Base-by-base conservation (phyloP, 352 stramenopile species). In the Phytophthora sp. region DNA sequence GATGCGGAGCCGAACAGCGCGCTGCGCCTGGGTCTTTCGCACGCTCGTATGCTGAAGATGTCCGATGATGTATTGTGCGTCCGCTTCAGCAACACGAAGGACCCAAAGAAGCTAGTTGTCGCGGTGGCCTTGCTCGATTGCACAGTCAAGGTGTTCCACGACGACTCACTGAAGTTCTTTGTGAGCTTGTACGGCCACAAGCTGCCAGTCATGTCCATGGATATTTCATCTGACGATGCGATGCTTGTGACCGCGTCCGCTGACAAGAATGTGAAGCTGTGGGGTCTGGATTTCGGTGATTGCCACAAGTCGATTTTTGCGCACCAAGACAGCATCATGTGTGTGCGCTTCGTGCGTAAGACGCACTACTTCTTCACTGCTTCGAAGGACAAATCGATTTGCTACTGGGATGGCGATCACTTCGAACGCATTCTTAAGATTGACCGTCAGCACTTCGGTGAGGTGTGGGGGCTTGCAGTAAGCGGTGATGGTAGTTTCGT, bases 251-350 rank as follows among this genome's bases (percentile, higher is more conserved):
- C 97, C 12, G 97, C 89, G 24, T 98, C 93, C 41, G 97, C 98
- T 4, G 98, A 99, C 74, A 99, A 99, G 71, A 99, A 98, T 50
- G 93, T 99, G 42, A 99, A 99, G 72, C 87, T 99, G 27, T 99
- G 97, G 97, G 98, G 98, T 11, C 79, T 99, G 15, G 98, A 99
- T 74, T 99, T 99, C 82, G 98, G 98, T 48, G 98, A 99, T 75
- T 99, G 97, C 66, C 98, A 99, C 84, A 97, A 98, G 54, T 99
- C 95, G 27, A 92, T 99, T 57, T 98, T 99, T 65, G 97, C 97
- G 28, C 98, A 99, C 75, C 88, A 98, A 66, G 97, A 99, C 66
- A 97, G 91, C 32, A 97, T 99, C 50, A 99, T 99, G 79, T 86
- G 92, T 61, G 79, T 99, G 27, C 71, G 79, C 20, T 99, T 99